phyloP scores from a whole-genome alignment of 768 basidiomycete species.

The Xerocomellus intermedius region DNA sequence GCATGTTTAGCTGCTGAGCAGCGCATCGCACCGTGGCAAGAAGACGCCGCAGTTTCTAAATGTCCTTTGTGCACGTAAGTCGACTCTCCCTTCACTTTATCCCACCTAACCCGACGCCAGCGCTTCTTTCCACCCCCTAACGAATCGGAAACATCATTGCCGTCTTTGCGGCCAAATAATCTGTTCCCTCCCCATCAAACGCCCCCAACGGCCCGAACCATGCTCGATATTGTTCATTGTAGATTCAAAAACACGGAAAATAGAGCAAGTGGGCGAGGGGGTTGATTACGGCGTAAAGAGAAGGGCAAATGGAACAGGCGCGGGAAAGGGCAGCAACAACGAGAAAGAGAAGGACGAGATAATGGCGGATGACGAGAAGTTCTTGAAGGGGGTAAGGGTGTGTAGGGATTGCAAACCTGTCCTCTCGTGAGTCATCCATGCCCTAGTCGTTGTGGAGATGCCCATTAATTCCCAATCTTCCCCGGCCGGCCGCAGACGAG shows the following conservation, averaged over 20 bases:
- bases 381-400: conserved; percentile 84
- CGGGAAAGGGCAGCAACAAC: conserved; percentile 24
- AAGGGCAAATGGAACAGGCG: conserved; percentile 29
- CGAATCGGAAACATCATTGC: conserved; percentile 96
- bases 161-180: conserved; percentile 90
- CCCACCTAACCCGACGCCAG: conserved; percentile 30
- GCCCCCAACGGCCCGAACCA: conserved; percentile 57
- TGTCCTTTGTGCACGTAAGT: conserved; percentile 85
- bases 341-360: conserved; percentile 39
- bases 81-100: conserved; percentile 4
- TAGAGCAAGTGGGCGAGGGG: conserved; percentile 83
- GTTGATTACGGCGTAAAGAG: conserved; percentile 79
- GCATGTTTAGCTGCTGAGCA: conserved; percentile 69
- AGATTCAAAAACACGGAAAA: conserved; percentile 70
- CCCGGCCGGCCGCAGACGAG: conserved; percentile 47
- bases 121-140: conserved; percentile 80
- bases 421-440: conserved; percentile 63
- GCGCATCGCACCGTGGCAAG: conserved; percentile 92
- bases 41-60: conserved; percentile 68
- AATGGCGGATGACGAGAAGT: conserved; percentile 69
- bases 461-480: not conserved
- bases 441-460: not conserved
- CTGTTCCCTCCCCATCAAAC: conserved; percentile 82
- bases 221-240: conserved; percentile 86
- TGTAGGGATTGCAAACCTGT: conserved; percentile 81